Base-by-base conservation (phyloP, 768 basidiomycete genomes). In the Kondoa subrosea region DNA sequence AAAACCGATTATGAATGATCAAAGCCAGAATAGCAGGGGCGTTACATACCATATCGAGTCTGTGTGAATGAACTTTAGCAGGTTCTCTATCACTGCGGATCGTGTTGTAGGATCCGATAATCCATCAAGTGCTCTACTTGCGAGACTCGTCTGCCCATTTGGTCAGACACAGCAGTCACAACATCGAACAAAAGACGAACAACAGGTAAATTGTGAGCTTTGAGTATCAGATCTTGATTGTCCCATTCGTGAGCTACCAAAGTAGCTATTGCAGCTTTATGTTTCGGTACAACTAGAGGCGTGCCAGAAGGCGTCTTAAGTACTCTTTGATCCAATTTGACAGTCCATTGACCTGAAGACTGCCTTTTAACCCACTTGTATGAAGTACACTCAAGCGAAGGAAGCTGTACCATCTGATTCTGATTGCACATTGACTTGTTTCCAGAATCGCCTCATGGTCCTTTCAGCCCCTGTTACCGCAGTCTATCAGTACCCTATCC, bases 231-330 rank as follows among this genome's bases (percentile, higher is more conserved):
- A 68, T 85, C 85, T 78, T 96, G 93, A 74, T 86, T 87, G 74
- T 99, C 91, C 95, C 95, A 99, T 79, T 99, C 95, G 67, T 87
- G 82, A 25, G 91, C 95, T 73, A 97, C 85, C 67, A 95, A 81
- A 1, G 88, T 81, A 1, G 92, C 91, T 26, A 88, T 81, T 31
- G 92, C 78, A 56, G 81, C 76, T 75, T 88, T 89, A 69, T 82
- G 80, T 61, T 78, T 77, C 0, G 91, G 91, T 16, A 97, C 73
- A 34, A 85, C 75, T 32, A 99, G 78, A 1, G 80, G 81, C 58
- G 85, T 84, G n/a, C 92, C 92, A 0, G 80, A 82, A 0, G 92
- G 91, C 15, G 93, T 97, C 77, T 89, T 93, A 67, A 99, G 81
- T 0, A 87, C 71, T 32, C 72, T 68, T 68, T 74, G 72, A 69